Conservation (phyloP, 345 rosid species). For the Conringia planisiliqua region DNA sequence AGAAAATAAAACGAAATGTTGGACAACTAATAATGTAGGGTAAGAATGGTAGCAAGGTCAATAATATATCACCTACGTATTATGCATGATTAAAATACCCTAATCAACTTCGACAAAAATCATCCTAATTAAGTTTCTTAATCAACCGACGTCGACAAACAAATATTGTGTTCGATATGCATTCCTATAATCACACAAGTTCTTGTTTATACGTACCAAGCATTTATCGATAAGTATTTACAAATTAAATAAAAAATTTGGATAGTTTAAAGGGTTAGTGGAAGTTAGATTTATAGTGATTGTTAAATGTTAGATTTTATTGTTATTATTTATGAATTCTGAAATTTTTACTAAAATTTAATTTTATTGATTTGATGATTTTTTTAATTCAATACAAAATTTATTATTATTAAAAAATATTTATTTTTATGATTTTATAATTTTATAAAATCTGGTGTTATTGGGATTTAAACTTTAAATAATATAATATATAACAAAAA, state of each 20-base stretch:
- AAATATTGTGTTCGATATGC: slow-evolving; percentile 4
- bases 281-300: no score
- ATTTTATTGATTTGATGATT: no score
- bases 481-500: no score
- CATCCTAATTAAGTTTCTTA: background rate
- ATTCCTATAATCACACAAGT: slow-evolving; percentile 10
- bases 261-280: no score
- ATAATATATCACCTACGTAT: background rate
- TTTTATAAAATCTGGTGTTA: no score
- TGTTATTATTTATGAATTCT: no score
- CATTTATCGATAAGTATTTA: background rate
- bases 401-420: no score
- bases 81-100: background rate
- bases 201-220: background rate
- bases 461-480: no score
- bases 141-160: background rate
- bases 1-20: background rate
- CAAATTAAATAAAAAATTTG: background rate
- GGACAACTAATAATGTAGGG: slow-evolving; percentile 9
- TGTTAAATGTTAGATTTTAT: no score
- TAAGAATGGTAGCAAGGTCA: background rate
- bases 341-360: no score
- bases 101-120: background rate
- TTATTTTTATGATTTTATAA: no score
- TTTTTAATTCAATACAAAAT: no score